These are phyloP conservation scores for Sporobolomyces roseus DNA, from an alignment of 768 basidiomycete species.

Conservation along the genomic window DNA sequence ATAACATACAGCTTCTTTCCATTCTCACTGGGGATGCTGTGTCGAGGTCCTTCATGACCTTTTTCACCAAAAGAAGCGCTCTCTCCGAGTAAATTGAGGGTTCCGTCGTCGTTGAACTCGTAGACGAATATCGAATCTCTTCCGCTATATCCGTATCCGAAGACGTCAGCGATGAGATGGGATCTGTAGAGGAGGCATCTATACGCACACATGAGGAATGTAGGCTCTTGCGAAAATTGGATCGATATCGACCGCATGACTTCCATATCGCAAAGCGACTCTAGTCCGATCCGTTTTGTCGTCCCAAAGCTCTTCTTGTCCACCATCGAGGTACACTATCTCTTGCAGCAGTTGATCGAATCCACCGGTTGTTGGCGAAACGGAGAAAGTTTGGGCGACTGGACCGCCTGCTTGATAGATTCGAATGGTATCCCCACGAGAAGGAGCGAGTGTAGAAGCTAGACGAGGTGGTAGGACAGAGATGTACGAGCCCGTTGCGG, in stretches of 20 bases:
- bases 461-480: constrained; percentile 27
- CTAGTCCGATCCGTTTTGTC: constrained; percentile 44
- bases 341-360: constrained; percentile 44
- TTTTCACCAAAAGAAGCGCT: constrained; percentile 28
- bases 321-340: constrained; percentile 41
- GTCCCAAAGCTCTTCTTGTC: constrained; percentile 33
- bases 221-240: constrained; percentile 33
- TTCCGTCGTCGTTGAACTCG: constrained; percentile 37
- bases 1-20: constrained; percentile 43
- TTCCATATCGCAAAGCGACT: constrained; percentile 45
- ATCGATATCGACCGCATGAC: constrained; percentile 44
- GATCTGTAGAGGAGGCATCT: background rate
- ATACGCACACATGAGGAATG: constrained; percentile 45
- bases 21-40: constrained; percentile 40
- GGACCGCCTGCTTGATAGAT: constrained; percentile 47
- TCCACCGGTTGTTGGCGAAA: constrained; percentile 19
- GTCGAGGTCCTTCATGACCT: constrained; percentile 44
- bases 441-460: background rate
- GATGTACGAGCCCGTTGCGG: constrained; percentile 46
- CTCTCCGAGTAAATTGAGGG: constrained; percentile 33
- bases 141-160: constrained; percentile 25
- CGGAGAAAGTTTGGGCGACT: constrained; percentile 42
- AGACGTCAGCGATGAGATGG: background rate
- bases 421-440: no score
- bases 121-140: constrained; percentile 43